Percentiles rank a stretch among this genome's conserved stretches.
phyloP scores from a whole-genome alignment of 2,329 filamentous ascomycete genomes.

The Spiromastix sp. region DNA sequence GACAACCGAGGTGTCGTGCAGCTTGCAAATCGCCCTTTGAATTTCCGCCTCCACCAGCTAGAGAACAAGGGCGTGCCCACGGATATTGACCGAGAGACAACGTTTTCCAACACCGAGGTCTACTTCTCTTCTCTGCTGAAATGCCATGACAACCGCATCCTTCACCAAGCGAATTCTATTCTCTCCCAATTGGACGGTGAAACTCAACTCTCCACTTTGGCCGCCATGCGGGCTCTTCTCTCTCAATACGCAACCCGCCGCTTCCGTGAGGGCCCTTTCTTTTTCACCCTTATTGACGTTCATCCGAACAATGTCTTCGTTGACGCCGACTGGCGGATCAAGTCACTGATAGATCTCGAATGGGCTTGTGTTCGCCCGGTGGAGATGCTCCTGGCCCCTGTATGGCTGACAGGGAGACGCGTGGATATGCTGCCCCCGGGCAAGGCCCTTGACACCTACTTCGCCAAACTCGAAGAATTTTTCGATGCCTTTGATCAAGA shows the following conservation, averaged over 20 bases:
- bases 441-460: not conserved
- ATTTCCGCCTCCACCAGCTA: constrained; percentile 19
- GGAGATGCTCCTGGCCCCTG: constrained; percentile 19
- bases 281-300: constrained; percentile 19
- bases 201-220: constrained; percentile 21
- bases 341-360: constrained; percentile 23
- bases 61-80: constrained; percentile 26
- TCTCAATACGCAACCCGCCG: no score
- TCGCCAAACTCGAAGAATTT: not conserved
- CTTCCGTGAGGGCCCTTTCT: no score
- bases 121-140: constrained; percentile 22
- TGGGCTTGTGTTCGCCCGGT: constrained; percentile 22
- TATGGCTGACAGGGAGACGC: constrained; percentile 16
- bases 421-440: constrained; percentile 11
- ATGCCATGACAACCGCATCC: constrained; percentile 26
- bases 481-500: constrained; percentile 4
- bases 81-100: constrained; percentile 21
- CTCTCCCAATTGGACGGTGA: constrained; percentile 18
- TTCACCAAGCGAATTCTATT: constrained; percentile 25
- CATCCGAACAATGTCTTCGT: constrained; percentile 22
- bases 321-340: constrained; percentile 25
- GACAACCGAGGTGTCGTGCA: constrained; percentile 17
- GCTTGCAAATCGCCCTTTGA: constrained; percentile 28
- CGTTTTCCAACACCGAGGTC: constrained; percentile 21
- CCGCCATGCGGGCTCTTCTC: constrained; percentile 18